These are phyloP conservation scores for Botrytis cinerea DNA, from an alignment of 2,329 filamentous ascomycete species.

Conservation along the genomic window DNA sequence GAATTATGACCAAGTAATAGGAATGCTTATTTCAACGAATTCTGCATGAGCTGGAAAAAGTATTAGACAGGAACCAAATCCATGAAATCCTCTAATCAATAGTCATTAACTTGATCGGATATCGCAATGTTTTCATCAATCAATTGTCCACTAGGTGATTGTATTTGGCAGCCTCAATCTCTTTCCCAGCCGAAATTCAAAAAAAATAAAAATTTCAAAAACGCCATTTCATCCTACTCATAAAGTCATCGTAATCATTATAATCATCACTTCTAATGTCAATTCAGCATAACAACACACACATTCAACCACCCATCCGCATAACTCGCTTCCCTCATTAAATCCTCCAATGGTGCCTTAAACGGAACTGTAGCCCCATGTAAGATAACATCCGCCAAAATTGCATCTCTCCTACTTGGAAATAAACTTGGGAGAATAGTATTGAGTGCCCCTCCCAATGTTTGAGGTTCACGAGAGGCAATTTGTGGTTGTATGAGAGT, in stretches of 20 bases:
- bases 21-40: neutral
- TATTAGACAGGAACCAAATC: neutral
- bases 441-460: slow-evolving; percentile 77
- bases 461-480: slow-evolving; percentile 56
- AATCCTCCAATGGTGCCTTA: slow-evolving; percentile 74
- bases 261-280: neutral
- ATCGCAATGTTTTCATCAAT: neutral
- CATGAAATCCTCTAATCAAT: neutral
- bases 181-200: neutral
- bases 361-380: slow-evolving; percentile 87
- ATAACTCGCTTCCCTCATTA: slow-evolving; percentile 82
- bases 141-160: neutral
- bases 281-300: slow-evolving; percentile 64
- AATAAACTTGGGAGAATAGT: slow-evolving; percentile 77
- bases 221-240: neutral
- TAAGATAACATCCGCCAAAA: slow-evolving; percentile 80
- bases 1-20: neutral
- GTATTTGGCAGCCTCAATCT: neutral
- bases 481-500: slow-evolving; percentile 61
- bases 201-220: neutral
- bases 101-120: neutral
- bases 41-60: neutral
- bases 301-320: slow-evolving; percentile 90
- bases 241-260: slow-evolving; percentile 7
- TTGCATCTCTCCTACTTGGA: slow-evolving; percentile 78